Percentiles rank a stretch among this genome's conserved stretches.
Evolutionary conservation across 2,329 filamentous ascomycete genomes (phyloP).

Genomic region (Sarocladium kiliense): DNA sequence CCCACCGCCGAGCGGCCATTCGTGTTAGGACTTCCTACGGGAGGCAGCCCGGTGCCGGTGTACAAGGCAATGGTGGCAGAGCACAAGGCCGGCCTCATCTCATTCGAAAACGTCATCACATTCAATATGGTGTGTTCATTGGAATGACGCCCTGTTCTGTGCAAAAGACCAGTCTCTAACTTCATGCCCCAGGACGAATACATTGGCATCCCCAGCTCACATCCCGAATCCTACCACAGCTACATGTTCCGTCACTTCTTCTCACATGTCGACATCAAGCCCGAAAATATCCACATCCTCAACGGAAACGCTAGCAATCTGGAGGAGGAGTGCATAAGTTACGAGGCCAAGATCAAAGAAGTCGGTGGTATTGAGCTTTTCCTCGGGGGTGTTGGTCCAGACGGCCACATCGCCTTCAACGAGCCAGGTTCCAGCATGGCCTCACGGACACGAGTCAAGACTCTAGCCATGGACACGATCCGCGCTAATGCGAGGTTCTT

Average conservation of each 20-base stretch:
- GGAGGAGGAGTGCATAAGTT: constrained; percentile 64
- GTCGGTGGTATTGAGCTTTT: constrained; percentile 73
- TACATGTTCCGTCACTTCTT: constrained; percentile 85
- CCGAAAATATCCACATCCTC: constrained; percentile 66
- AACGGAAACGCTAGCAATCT: constrained; percentile 67
- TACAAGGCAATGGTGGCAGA: constrained; percentile 51
- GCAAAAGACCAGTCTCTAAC: too few species aligned
- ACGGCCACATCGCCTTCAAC: constrained; percentile 80
- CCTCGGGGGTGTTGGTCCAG: constrained; percentile 69
- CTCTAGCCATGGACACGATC: constrained; percentile 72
- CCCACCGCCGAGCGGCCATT: constrained; percentile 17
- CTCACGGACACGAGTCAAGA: constrained; percentile 70
- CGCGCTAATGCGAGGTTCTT: constrained; percentile 66
- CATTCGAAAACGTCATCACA: constrained; percentile 62
- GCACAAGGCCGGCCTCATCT: constrained; percentile 25
- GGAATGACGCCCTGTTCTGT: constrained; percentile 27
- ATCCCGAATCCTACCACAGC: constrained; percentile 73
- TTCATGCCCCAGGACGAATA: constrained; percentile 75
- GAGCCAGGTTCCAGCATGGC: constrained; percentile 69
- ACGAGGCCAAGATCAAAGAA: constrained; percentile 64
- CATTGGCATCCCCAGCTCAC: constrained; percentile 62
- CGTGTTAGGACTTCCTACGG: constrained; percentile 19
- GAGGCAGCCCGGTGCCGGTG: constrained; percentile 16
- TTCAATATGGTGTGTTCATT: constrained; percentile 72
- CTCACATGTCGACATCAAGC: constrained; percentile 65